phyloP scores from a whole-genome alignment of 2,329 filamentous ascomycete genomes.

The Graphilbum fragrans region DNA sequence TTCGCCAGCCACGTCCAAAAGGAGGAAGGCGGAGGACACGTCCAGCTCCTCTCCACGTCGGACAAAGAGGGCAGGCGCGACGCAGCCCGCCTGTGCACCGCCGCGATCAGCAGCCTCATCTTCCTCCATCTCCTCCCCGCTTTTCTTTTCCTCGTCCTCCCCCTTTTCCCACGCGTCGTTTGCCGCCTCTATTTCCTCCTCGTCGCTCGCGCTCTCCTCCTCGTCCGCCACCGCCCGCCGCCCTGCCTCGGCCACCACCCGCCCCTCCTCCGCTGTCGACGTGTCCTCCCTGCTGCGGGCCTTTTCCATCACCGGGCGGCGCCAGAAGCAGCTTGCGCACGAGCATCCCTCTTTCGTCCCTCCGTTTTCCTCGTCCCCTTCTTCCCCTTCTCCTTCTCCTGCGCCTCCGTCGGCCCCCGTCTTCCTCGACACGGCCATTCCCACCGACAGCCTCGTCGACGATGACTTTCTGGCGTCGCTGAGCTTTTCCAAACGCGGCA shows the following conservation, averaged over 20 bases:
- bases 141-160: background rate
- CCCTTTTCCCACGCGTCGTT: too few relatives aligned
- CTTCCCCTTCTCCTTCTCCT: slow-evolving; percentile 1
- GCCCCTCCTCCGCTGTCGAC: background rate
- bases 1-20: slow-evolving; percentile 2
- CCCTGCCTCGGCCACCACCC: slow-evolving; percentile 1
- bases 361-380: background rate
- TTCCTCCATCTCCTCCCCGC: background rate
- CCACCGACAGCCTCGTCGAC: slow-evolving; percentile 29
- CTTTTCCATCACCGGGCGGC: slow-evolving; percentile 7
- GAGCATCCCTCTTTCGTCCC: background rate
- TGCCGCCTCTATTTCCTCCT: background rate
- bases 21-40: background rate
- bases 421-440: slow-evolving; percentile 45
- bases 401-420: slow-evolving; percentile 45
- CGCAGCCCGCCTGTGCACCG: background rate
- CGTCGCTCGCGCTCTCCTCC: background rate
- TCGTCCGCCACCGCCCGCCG: background rate
- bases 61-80: background rate
- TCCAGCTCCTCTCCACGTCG: background rate
- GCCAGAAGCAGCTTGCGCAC: too few relatives aligned
- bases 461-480: slow-evolving; percentile 44
- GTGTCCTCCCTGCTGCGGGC: slow-evolving; percentile 1
- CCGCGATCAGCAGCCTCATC: background rate
- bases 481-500: slow-evolving; percentile 51